A percentile compares a stretch with the other conserved stretches of the same genome.
These are phyloP conservation scores for Magnaporthiopsis incrustans DNA, from an alignment of 2,329 filamentous ascomycete species.

Conservation along the genomic window DNA sequence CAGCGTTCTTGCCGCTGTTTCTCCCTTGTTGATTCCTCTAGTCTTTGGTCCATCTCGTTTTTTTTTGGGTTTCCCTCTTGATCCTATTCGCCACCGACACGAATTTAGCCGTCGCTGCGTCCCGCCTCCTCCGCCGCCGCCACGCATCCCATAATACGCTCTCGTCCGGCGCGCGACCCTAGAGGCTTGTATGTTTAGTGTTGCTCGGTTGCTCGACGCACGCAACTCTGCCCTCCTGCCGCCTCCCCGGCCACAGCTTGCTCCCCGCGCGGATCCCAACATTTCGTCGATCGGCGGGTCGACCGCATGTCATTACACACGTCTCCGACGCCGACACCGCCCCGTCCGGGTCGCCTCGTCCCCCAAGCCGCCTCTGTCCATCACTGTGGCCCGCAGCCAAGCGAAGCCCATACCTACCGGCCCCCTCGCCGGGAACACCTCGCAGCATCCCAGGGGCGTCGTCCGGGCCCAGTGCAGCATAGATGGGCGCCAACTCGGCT, in stretches of 20 bases:
- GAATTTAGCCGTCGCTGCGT: background rate
- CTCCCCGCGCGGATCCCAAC: background rate
- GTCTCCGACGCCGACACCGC: background rate
- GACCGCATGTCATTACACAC: background rate
- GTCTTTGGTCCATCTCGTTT: background rate
- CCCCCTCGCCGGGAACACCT: background rate
- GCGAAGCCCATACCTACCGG: background rate
- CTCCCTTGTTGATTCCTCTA: background rate
- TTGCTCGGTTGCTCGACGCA: background rate
- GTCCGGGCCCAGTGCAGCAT: constrained; percentile 20
- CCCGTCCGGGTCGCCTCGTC: background rate
- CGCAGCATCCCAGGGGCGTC: constrained; percentile 1
- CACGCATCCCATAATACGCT: background rate
- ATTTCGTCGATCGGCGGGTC: background rate
- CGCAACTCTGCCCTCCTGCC: background rate
- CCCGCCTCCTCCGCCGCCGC: background rate
- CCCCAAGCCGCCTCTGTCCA: background rate
- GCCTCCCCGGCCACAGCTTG: too few species aligned
- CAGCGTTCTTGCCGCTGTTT: background rate
- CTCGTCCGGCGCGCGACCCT: background rate
- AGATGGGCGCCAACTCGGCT: constrained; percentile 37
- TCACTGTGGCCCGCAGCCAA: background rate
- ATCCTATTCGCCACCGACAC: background rate
- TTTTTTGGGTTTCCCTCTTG: background rate
- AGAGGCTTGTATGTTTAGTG: background rate